A percentile compares a stretch with the other conserved stretches of the same genome.
phyloP scores from a whole-genome alignment of 148 eudicot species.

The Dysphania ambrosioides region DNA sequence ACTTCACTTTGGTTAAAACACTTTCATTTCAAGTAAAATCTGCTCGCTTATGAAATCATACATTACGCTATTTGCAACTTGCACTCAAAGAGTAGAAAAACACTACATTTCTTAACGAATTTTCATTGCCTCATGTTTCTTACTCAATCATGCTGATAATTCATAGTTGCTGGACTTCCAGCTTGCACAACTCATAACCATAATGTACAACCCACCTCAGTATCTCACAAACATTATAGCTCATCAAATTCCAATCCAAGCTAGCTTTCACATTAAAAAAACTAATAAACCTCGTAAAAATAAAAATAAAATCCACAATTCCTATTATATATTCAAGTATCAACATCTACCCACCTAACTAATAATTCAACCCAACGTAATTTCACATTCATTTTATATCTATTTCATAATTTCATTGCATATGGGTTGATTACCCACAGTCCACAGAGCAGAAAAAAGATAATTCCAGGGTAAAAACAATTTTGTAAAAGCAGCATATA shows the following conservation, averaged over 20 bases:
- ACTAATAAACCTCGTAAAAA: neutral
- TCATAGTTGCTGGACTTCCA: constrained; percentile 17
- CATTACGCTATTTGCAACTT: neutral
- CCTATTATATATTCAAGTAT: constrained; percentile 12
- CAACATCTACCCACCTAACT: constrained; percentile 14
- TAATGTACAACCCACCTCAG: constrained; percentile 7
- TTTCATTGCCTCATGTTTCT: too few species aligned
- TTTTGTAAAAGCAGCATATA: too few species aligned
- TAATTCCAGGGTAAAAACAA: neutral
- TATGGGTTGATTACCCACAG: neutral
- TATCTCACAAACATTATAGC: neutral
- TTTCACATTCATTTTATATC: neutral
- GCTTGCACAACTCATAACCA: constrained; percentile 16
- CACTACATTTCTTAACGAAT: neutral
- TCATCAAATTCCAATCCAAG: constrained; percentile 20
- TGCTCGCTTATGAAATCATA: too few species aligned
- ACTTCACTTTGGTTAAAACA: neutral
- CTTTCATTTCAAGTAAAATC: neutral
- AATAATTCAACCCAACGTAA: neutral
- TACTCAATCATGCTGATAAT: neutral
- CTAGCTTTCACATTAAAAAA: constrained; percentile 5
- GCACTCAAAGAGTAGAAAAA: neutral
- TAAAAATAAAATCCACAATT: neutral
- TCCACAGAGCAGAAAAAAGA: neutral
- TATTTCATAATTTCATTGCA: too few species aligned